phyloP scores from a whole-genome alignment of 2,329 filamentous ascomycete genomes.

The Diaporthe sp. region DNA sequence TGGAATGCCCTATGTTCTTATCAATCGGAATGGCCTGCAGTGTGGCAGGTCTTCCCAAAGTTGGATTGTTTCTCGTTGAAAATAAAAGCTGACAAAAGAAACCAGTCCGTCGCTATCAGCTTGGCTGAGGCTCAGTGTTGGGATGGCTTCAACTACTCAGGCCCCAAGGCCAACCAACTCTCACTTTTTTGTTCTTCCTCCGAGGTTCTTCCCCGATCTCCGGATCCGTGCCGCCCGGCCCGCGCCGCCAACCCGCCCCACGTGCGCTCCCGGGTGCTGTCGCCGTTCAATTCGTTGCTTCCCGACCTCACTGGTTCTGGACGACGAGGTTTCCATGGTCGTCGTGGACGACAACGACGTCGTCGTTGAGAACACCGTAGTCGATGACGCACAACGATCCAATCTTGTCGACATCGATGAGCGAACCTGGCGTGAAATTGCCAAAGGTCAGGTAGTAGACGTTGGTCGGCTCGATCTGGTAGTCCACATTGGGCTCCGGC shows the following conservation, averaged over 20 bases:
- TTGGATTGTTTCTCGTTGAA: no score
- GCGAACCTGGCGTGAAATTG: background rate
- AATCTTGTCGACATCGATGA: background rate
- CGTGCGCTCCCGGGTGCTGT: no score
- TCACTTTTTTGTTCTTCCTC: no score
- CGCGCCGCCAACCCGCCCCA: no score
- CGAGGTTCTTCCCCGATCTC: no score
- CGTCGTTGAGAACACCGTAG: background rate
- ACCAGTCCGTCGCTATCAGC: background rate
- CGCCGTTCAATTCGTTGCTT: no score
- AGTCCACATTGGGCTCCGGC: background rate
- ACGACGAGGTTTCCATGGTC: background rate
- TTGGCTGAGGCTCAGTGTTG: background rate
- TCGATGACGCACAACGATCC: background rate
- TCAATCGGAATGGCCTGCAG: background rate
- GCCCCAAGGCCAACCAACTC: no score
- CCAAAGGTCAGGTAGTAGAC: background rate
- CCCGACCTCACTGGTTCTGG: background rate
- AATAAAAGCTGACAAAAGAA: background rate
- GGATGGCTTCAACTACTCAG: background rate
- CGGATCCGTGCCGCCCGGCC: no score
- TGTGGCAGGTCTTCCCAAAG: no score
- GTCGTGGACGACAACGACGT: background rate
- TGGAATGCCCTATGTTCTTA: background rate
- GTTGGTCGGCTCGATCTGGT: constrained; percentile 2